phyloP scores from a whole-genome alignment of 176 grass and related monocot genomes.

The Dendrocalamus sinicus region DNA sequence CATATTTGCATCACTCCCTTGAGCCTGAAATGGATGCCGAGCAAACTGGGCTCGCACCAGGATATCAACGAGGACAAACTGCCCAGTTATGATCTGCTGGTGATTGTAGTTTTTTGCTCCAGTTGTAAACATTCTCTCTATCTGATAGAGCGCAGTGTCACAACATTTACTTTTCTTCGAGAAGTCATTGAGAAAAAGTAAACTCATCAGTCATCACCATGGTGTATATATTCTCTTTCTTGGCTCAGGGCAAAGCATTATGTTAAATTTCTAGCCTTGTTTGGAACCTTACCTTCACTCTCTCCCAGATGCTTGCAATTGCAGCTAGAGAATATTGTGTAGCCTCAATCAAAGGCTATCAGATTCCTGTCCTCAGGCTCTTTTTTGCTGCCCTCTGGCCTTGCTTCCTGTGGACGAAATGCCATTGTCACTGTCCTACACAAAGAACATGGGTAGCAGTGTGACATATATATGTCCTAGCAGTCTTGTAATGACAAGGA shows the following conservation, averaged over 20 bases:
- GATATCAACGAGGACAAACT: too few relatives aligned
- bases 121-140: too few relatives aligned
- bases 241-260: background rate
- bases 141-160: too few relatives aligned
- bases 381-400: background rate
- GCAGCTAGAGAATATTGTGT: conserved; percentile 37
- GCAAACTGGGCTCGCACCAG: too few relatives aligned
- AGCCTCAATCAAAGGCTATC: conserved; percentile 5
- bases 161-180: background rate
- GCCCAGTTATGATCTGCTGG: too few relatives aligned
- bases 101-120: too few relatives aligned
- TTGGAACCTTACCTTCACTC: background rate
- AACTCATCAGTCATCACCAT: too few relatives aligned
- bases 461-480: conserved; percentile 9
- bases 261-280: background rate
- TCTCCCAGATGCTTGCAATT: conserved; percentile 3
- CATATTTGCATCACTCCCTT: too few relatives aligned
- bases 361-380: conserved; percentile 37
- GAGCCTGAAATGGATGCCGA: too few relatives aligned
- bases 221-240: background rate
- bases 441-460: conserved; percentile 24
- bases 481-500: background rate
- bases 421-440: conserved; percentile 41
- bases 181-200: background rate
- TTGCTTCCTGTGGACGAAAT: conserved; percentile 63